Evolutionary conservation across 306 rosid genomes (phyloP).

Genomic region (Inga laurina): DNA sequence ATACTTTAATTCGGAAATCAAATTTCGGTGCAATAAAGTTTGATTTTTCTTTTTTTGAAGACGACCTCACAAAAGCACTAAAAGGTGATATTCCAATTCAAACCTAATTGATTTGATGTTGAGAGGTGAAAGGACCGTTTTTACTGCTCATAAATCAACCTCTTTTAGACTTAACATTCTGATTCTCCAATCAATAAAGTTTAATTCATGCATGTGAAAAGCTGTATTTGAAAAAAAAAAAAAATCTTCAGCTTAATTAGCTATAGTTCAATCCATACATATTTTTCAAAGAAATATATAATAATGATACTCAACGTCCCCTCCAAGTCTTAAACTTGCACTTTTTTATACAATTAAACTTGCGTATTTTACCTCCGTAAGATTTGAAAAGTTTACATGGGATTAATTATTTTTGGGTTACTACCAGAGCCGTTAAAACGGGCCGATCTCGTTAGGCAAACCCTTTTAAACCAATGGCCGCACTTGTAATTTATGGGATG

Average conservation of each 20-base stretch:
- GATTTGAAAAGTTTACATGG: background rate
- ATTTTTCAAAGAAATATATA: background rate
- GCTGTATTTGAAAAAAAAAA: background rate
- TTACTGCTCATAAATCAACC: background rate
- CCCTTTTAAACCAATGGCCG: no score
- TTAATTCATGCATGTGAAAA: background rate
- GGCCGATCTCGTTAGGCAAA: rapidly evolving
- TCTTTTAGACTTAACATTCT: background rate
- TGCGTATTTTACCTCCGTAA: background rate
- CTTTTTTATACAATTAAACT: background rate
- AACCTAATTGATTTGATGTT: background rate
- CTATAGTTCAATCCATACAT: background rate
- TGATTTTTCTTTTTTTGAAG: background rate
- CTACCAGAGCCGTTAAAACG: rapidly evolving
- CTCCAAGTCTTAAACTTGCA: background rate
- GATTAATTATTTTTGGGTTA: background rate
- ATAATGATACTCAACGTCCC: background rate
- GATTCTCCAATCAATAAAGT: background rate
- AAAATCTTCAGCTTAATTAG: background rate
- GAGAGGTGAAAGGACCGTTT: background rate
- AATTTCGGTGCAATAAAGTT: constrained; percentile 17
- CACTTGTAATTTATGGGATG: no score
- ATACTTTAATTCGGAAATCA: background rate
- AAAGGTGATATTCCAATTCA: constrained; percentile 3
- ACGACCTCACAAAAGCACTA: background rate